A percentile compares a stretch with the other conserved stretches of the same genome.
Conservation (phyloP, 176 grass and related monocot species). For the Canna indica region DNA sequence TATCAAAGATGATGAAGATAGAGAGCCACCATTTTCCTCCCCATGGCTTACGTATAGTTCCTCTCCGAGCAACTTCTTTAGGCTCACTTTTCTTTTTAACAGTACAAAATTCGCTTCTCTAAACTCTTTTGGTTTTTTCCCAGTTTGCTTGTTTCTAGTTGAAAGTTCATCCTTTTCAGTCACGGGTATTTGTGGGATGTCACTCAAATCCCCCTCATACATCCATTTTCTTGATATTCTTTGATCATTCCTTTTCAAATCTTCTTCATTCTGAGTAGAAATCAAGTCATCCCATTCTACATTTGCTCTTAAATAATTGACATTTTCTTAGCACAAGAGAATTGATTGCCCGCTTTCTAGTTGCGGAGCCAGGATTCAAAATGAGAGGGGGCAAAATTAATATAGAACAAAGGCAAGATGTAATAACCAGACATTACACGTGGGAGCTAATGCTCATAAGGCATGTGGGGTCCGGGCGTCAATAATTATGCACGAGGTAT, state of each 20-base stretch:
- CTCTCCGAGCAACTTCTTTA: neutral
- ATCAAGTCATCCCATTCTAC: constrained; percentile 39
- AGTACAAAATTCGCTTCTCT: neutral
- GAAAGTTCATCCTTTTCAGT: neutral
- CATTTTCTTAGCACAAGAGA: constrained; percentile 21
- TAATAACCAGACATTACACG: too few relatives aligned
- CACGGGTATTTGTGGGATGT: neutral
- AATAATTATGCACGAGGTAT: too few relatives aligned
- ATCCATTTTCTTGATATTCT: neutral
- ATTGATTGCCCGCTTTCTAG: too few relatives aligned
- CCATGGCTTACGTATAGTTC: neutral
- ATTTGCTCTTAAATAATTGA: neutral
- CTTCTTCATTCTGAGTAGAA: constrained; percentile 25
- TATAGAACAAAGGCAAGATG: too few relatives aligned
- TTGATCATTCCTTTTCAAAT: neutral
- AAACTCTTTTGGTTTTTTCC: neutral
- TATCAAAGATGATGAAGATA: neutral
- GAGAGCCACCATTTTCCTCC: neutral
- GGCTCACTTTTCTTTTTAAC: constrained; percentile 1
- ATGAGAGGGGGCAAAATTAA: too few relatives aligned
- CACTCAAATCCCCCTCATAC: neutral
- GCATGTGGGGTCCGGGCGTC: too few relatives aligned
- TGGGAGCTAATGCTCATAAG: too few relatives aligned
- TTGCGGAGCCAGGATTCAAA: too few relatives aligned
- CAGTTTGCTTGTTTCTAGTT: neutral